Evolutionary conservation across 73 alveolate species (phyloP), one percentile per base, ranked within the genome.

Genomic region (Uronychia setigera): DNA sequence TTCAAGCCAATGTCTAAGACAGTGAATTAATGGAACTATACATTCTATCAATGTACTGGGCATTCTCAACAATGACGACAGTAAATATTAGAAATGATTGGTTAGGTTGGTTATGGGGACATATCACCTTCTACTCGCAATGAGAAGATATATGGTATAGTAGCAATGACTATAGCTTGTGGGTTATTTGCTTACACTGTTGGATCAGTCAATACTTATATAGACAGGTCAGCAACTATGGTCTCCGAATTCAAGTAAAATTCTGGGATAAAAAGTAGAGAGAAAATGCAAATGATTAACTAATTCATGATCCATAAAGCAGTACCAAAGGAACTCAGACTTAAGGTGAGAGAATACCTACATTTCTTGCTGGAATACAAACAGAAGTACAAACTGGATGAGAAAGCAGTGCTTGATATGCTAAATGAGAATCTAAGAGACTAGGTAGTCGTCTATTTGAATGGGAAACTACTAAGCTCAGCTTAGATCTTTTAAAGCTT

Each of bases 151-250:
- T 76, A 83, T 32, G 90, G 93, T 29, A 60, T 85, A 14, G 57
- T 92, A 26, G 93, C 97, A 28, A 89, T 94, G 98, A 86, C 92
- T 35, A 87, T 96, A 31, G 93, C 98, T 25, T 91, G 97, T 79
- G 95, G 93, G 26, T 94, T 96, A 33, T 96, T 94, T 87, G 99
- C 98, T 27, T 96, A 94, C 78, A 92, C 97, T 35, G 96, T 96
- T 31, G 96, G 96, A 46, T 86, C 96, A 31, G 94, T 96, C 33
- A 98, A 98, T 29, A 86, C 96, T 1, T 80, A 88, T 0, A 60
- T 96, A 26, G 96, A 92, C 33, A 94, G 93, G 58, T 88, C 93
- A 67, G 99, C 98, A 34, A 87, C 85, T 46, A 86, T 95, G 75
- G 92, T 95, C 1, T 81, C 95, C 31, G 91, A 82, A 57, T 86